Evolutionary conservation across 2,329 filamentous ascomycete genomes (phyloP).

Genomic region (Microdochium paspali): DNA sequence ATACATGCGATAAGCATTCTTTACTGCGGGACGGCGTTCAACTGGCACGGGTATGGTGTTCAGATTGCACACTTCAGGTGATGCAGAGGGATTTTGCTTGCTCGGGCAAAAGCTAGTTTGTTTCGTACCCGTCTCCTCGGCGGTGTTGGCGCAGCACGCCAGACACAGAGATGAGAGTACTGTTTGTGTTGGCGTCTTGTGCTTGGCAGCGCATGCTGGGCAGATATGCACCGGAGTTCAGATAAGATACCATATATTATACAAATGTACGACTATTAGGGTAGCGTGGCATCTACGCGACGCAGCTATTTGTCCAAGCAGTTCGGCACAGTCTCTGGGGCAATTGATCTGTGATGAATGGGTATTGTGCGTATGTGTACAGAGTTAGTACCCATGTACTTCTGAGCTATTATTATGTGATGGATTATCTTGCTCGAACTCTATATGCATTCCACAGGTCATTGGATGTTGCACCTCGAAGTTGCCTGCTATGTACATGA

Average conservation of each 20-base stretch:
- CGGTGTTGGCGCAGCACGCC: background rate
- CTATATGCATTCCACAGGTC: no score
- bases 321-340: background rate
- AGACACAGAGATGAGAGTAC: background rate
- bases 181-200: background rate
- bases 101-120: background rate
- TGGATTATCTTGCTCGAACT: no score
- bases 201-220: no score
- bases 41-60: background rate
- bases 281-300: background rate
- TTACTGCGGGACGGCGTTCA: background rate
- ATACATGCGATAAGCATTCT: background rate
- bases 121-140: background rate
- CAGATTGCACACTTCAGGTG: background rate
- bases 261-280: background rate
- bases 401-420: no score
- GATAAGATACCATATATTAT: constrained; percentile 1
- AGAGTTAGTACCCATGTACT: no score
- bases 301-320: background rate
- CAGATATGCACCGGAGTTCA: background rate
- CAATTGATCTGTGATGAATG: no score
- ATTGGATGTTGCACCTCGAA: no score
- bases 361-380: no score
- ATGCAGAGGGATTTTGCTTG: background rate
- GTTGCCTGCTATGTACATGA: no score